Evolutionary conservation across 805 yeast species (phyloP).

Genomic region (Kodamaea laetipori): DNA sequence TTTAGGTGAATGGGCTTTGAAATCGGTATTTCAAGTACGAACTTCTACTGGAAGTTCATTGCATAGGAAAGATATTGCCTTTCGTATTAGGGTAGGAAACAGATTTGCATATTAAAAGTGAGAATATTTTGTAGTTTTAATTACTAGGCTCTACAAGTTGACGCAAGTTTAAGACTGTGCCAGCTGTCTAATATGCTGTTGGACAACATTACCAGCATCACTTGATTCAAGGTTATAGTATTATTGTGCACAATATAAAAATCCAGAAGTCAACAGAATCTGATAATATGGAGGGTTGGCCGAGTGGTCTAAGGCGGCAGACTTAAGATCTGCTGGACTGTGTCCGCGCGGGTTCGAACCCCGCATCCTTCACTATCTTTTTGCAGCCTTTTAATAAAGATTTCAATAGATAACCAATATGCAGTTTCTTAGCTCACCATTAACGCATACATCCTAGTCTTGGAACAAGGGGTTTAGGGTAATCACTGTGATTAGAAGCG

Average conservation of each 20-base stretch:
- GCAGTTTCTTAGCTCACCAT: too few relatives aligned
- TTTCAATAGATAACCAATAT: neutral
- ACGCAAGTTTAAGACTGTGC: too few relatives aligned
- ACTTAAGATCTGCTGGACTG: constrained; percentile 19
- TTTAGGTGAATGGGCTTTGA: neutral
- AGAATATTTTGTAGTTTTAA: too few relatives aligned
- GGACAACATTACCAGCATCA: too few relatives aligned
- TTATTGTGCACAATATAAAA: too few relatives aligned
- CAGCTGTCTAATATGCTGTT: too few relatives aligned
- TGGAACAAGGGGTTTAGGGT: too few relatives aligned
- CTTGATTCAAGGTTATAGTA: too few relatives aligned
- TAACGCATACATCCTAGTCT: too few relatives aligned
- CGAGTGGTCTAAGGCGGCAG: constrained; percentile 21
- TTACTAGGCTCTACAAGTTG: neutral
- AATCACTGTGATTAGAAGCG: too few relatives aligned
- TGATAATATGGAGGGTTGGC: constrained; percentile 17
- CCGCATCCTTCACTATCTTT: constrained; percentile 19
- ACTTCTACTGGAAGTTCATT: neutral
- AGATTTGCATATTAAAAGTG: neutral
- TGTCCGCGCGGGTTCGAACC: constrained; percentile 21
- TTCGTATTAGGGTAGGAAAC: too few relatives aligned
- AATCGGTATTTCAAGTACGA: neutral
- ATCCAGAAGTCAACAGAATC: neutral
- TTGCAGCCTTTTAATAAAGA: neutral
- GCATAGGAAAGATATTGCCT: too few relatives aligned